phyloP scores from a whole-genome alignment of 306 rosid species.

The Fragaria vesca region DNA sequence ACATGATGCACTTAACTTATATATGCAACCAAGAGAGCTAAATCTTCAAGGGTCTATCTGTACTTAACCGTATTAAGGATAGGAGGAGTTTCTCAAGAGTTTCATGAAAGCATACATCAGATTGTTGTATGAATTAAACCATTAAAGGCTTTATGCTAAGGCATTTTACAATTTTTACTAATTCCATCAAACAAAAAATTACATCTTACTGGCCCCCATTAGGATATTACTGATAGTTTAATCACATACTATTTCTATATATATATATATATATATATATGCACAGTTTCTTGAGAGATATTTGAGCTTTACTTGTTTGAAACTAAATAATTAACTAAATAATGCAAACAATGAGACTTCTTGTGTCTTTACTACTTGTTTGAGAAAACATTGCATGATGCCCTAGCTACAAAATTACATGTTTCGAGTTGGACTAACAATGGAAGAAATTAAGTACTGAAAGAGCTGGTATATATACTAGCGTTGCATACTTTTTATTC shows the following conservation, averaged over 20 bases:
- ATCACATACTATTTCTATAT: not conserved
- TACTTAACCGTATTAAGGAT: not conserved
- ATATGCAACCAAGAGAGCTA: not conserved
- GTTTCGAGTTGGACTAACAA: not conserved
- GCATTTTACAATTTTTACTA: no score
- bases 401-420: not conserved
- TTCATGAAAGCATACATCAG: no score
- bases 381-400: not conserved
- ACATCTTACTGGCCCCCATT: not conserved
- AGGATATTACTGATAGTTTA: not conserved
- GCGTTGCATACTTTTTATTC: no score
- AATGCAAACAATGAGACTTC: not conserved
- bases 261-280: not conserved
- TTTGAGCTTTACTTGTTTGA: not conserved
- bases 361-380: no score
- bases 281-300: no score
- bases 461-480: no score
- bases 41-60: not conserved
- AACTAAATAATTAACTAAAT: not conserved
- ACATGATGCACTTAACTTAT: not conserved
- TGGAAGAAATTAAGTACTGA: not conserved
- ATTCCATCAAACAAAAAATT: no score
- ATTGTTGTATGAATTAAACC: no score
- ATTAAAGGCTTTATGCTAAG: no score
- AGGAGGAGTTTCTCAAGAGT: not conserved